Evolutionary conservation across 2,329 filamentous ascomycete species (phyloP).

Genomic region (Chaetothyriales sp.): DNA sequence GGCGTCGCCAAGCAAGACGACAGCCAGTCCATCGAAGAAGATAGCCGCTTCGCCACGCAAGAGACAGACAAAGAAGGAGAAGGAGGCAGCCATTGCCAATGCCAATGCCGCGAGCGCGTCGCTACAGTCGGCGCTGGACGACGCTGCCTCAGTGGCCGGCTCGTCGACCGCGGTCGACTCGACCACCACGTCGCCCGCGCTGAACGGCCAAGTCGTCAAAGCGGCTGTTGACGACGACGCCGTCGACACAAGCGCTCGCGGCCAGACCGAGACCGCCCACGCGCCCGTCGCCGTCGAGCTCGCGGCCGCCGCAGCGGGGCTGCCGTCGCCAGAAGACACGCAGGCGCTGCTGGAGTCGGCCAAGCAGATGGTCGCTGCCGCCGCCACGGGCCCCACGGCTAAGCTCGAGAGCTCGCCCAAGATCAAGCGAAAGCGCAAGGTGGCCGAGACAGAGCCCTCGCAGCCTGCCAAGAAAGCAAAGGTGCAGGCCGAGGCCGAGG

Average conservation of each 20-base stretch:
- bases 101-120: constrained; percentile 35
- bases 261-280: constrained; percentile 52
- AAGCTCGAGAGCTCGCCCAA: constrained; percentile 27
- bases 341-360: constrained; percentile 74
- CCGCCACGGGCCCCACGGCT: constrained; percentile 18
- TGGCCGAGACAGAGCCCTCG: constrained; percentile 40
- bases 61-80: constrained; percentile 36
- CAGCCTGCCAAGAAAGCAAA: constrained; percentile 57
- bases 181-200: constrained; percentile 9
- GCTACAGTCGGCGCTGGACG: constrained; percentile 36
- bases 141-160: constrained; percentile 24
- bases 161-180: constrained; percentile 9
- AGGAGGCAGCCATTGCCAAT: constrained; percentile 36
- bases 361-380: constrained; percentile 72
- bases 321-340: constrained; percentile 64
- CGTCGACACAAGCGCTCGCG: constrained; percentile 42
- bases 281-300: constrained; percentile 66
- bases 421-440: constrained; percentile 58
- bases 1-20: constrained; percentile 38
- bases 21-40: constrained; percentile 14
- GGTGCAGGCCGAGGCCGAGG: constrained; percentile 58
- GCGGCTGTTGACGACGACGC: constrained; percentile 59
- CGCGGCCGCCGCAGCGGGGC: constrained; percentile 50
- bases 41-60: constrained; percentile 40
- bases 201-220: constrained; percentile 41